Percentiles rank a stretch among this genome's conserved stretches.
These are phyloP conservation scores for Penicillium sp. DNA, from an alignment of 2,329 filamentous ascomycete genomes.

Conservation along the genomic window DNA sequence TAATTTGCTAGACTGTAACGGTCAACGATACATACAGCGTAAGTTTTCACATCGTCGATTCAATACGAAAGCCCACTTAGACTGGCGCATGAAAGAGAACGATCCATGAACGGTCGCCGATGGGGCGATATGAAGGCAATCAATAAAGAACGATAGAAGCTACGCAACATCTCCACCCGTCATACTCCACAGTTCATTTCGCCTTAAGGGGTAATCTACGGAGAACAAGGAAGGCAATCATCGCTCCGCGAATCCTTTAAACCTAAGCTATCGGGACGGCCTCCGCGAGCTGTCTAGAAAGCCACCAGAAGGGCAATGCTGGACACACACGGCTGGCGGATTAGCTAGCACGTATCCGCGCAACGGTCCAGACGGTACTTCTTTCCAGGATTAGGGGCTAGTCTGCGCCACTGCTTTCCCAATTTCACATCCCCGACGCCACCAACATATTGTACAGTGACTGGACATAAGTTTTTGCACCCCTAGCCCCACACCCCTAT, in stretches of 20 bases:
- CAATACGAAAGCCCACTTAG: slow-evolving; percentile 3
- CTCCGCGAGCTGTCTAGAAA: slow-evolving; percentile 12
- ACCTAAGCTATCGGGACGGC: slow-evolving; percentile 8
- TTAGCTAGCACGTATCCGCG: slow-evolving; percentile 13
- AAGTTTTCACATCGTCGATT: neutral
- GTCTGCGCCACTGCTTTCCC: slow-evolving; percentile 9
- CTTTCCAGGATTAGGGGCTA: slow-evolving; percentile 4
- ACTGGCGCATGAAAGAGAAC: neutral
- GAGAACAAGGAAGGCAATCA: neutral
- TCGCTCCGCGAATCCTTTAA: neutral
- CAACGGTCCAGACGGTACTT: slow-evolving; percentile 18
- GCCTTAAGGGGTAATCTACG: neutral
- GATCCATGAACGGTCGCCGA: neutral
- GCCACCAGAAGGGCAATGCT: slow-evolving; percentile 2
- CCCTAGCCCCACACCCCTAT: no score
- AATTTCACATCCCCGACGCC: slow-evolving; percentile 13
- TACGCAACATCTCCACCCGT: neutral
- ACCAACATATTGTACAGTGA: slow-evolving; percentile 5
- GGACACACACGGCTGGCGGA: neutral
- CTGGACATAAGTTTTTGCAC: no score
- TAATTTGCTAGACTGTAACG: slow-evolving; percentile 1
- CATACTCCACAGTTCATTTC: slow-evolving; percentile 11
- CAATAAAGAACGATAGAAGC: slow-evolving; percentile 8
- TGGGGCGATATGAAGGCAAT: neutral
- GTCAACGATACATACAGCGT: neutral